These are phyloP conservation scores for Penicillium sp. DNA, from an alignment of 2,329 filamentous ascomycete species.

Conservation along the genomic window DNA sequence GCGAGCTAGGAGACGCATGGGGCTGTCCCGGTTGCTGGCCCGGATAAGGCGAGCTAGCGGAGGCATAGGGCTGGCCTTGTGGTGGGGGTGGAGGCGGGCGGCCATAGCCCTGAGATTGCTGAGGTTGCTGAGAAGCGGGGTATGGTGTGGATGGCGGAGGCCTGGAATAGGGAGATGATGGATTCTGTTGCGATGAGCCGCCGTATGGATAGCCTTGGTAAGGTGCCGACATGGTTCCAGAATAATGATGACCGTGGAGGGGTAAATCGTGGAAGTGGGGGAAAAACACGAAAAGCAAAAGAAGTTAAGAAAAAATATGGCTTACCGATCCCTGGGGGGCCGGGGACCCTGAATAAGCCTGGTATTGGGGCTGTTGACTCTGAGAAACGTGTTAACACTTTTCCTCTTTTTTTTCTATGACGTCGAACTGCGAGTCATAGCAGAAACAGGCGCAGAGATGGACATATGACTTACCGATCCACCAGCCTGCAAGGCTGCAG, in stretches of 20 bases:
- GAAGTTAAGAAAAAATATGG: conserved; percentile 16
- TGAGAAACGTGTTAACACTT: neutral
- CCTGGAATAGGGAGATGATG: conserved; percentile 32
- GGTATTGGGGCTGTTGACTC: conserved; percentile 49
- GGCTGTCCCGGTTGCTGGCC: conserved; percentile 6
- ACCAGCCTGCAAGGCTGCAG: conserved; percentile 33
- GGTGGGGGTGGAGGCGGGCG: conserved; percentile 43
- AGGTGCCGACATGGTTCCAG: conserved; percentile 34
- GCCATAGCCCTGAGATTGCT: conserved; percentile 36
- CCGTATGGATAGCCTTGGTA: conserved; percentile 38
- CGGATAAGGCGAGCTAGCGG: conserved; percentile 28
- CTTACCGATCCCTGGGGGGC: conserved; percentile 40
- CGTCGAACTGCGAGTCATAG: conserved; percentile 16
- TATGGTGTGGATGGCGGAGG: conserved; percentile 30
- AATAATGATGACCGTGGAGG: conserved; percentile 9
- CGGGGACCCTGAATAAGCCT: conserved; percentile 52
- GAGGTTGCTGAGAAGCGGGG: conserved; percentile 16
- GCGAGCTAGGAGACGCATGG: conserved; percentile 25
- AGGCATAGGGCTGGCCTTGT: conserved; percentile 37
- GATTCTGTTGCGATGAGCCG: conserved; percentile 33
- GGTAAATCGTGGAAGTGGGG: conserved; percentile 11
- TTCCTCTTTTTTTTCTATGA: conserved; percentile 16
- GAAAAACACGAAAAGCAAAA: conserved; percentile 11
- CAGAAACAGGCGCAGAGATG: neutral
- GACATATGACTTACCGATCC: conserved; percentile 52